These are phyloP conservation scores for Nicotiana noctiflora DNA, from an alignment of 257 asterid species.

Conservation along the genomic window DNA sequence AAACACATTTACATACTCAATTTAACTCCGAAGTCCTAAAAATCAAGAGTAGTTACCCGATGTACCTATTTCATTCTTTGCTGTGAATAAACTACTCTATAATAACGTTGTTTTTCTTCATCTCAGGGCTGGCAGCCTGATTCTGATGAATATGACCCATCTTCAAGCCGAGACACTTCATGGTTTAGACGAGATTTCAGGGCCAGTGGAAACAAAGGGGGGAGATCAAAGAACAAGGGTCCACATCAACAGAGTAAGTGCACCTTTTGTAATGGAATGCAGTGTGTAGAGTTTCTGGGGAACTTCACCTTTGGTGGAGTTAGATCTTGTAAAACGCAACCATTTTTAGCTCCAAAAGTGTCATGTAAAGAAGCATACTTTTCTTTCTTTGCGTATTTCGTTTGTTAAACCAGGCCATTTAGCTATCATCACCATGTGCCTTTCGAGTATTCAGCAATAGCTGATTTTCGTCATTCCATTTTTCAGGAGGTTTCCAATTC, in stretches of 20 bases:
- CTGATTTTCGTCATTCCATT: neutral
- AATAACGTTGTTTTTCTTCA: neutral
- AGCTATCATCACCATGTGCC: neutral
- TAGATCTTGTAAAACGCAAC: neutral
- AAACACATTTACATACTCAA: neutral
- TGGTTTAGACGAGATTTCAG: conserved; percentile 63
- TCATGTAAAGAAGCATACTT: neutral
- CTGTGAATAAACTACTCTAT: neutral
- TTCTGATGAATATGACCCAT: conserved; percentile 37
- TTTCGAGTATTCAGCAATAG: neutral
- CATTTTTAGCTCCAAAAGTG: neutral
- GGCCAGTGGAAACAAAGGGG: conserved; percentile 36
- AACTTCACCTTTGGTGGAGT: neutral
- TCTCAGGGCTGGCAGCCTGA: conserved; percentile 51
- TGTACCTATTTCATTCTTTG: neutral
- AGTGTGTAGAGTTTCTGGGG: neutral
- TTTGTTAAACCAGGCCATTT: neutral
- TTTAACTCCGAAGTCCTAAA: neutral
- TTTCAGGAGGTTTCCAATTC: conserved; percentile 49
- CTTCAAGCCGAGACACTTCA: conserved; percentile 34
- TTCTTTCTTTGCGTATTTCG: neutral
- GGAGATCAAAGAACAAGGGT: conserved; percentile 39
- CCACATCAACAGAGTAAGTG: conserved; percentile 39
- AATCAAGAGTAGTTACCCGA: neutral
- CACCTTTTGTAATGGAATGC: conserved; percentile 6